Percentiles rank a stretch among this genome's conserved stretches.
phyloP scores from a whole-genome alignment of 371 early-diverging fungal species.

The Phascolomyces articulosus region DNA sequence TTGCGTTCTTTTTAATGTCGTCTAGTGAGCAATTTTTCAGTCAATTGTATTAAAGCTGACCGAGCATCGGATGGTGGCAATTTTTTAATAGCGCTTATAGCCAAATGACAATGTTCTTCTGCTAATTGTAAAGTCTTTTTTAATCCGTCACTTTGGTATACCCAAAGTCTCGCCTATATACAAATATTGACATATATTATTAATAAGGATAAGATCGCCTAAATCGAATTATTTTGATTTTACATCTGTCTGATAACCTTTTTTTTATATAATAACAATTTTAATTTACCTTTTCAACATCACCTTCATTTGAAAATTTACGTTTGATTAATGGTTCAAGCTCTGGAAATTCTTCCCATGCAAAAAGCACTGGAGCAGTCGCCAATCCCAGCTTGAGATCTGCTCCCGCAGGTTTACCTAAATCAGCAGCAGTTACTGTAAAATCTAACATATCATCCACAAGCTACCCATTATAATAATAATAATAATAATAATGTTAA shows the following conservation, averaged over 20 bases:
- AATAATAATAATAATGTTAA: neutral
- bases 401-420: constrained; percentile 92
- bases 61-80: constrained; percentile 73
- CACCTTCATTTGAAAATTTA: constrained; percentile 73
- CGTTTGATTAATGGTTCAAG: constrained; percentile 85
- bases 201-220: too few species aligned
- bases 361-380: constrained; percentile 94
- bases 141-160: constrained; percentile 72
- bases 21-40: constrained; percentile 57
- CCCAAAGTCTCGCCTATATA: constrained; percentile 64
- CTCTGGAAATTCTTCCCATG: constrained; percentile 88
- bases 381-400: constrained; percentile 87
- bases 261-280: constrained; percentile 8
- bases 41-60: constrained; percentile 67
- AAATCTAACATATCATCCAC: constrained; percentile 95
- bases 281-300: constrained; percentile 67
- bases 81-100: constrained; percentile 58
- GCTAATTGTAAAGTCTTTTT: constrained; percentile 66
- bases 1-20: constrained; percentile 17
- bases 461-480: too few species aligned
- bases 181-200: too few species aligned
- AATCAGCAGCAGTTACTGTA: constrained; percentile 72
- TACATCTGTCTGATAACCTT: neutral
- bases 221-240: constrained; percentile 15
- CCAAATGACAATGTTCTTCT: constrained; percentile 58